Base-by-base conservation (phyloP, 768 basidiomycete genomes). In the Daedaleopsis nitida region DNA sequence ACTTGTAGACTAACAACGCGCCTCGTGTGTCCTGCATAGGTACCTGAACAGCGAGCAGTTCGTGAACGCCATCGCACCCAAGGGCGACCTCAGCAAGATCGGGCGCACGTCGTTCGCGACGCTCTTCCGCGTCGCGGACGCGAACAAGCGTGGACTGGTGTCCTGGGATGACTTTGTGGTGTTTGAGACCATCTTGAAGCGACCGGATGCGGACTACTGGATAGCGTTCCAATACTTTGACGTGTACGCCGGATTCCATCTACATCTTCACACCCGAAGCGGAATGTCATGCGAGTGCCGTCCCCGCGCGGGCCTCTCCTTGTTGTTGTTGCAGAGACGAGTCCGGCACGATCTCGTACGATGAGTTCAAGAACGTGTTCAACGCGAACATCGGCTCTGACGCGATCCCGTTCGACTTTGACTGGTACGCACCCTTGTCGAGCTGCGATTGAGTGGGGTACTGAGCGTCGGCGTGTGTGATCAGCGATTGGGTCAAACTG, bases 181-280 rank as follows among this genome's bases (percentile, higher is more conserved):
- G 63, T 99, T 99, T 72, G 91, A 98, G 79, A 96, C 94, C 17
- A 78, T 92, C 64, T 77, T 96, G 69, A 94, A 98, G 79, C 83
- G 92, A 65, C 93, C 96, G 19, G 96, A 98, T 74, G 96, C 96
- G 34, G 95, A 98, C 73, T 96, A 96, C 75, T 93, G 91, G 83
- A 95, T 96, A 75, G 94, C 95, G 19, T 96, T 96, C 80, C 89
- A 92, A 72, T 96, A 92, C 72, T 97, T 96, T 74, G 95, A 97
- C 74, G 90, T 89, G 94, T 95, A 77, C 72, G 91, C 83, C 11
- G 56, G 39, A 54, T 47, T 34, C 16, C 45, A 35, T 57, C 37
- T 57, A 35, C 34, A 45, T 47, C 16, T 44, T 44, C 35, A 50
- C 24, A n/a, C 48, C 12, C 57, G 44, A 35, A 42, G 39, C 39